These are phyloP conservation scores for Albugo candida DNA, from an alignment of 352 stramenopile species.

Conservation along the genomic window DNA sequence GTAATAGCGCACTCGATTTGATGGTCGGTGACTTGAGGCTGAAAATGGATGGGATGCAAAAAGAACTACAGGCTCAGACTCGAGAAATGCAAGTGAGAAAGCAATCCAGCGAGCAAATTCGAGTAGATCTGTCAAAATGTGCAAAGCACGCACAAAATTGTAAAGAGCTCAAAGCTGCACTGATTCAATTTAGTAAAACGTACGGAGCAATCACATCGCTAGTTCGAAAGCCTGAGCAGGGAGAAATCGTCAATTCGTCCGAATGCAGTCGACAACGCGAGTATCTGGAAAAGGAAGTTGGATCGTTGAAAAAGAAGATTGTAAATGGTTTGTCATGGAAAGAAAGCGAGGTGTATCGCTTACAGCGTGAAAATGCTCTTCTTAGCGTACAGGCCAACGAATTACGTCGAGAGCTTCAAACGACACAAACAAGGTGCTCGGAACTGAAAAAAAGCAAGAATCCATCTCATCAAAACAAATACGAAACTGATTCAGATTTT, in stretches of 20 bases:
- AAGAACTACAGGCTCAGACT: constrained; percentile 53
- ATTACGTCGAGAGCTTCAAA: constrained; percentile 42
- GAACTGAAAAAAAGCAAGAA: constrained; percentile 3
- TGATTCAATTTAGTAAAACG: constrained; percentile 76
- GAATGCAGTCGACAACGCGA: constrained; percentile 84
- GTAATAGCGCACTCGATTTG: constrained; percentile 83
- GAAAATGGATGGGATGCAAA: constrained; percentile 87
- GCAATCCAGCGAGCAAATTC: constrained; percentile 51
- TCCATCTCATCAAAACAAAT: constrained; percentile 28
- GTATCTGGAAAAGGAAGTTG: constrained; percentile 81
- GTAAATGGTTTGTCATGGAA: constrained; percentile 75
- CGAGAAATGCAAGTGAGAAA: constrained; percentile 40
- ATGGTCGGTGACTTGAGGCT: constrained; percentile 88
- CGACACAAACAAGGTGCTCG: constrained; percentile 1
- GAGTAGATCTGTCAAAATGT: constrained; percentile 50
- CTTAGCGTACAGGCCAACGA: constrained; percentile 73
- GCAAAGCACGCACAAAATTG: constrained; percentile 55
- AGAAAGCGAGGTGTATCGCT: constrained; percentile 52
- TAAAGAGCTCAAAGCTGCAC: constrained; percentile 51
- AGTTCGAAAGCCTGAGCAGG: constrained; percentile 17
- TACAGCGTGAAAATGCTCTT: constrained; percentile 67
- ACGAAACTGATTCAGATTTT: constrained; percentile 17
- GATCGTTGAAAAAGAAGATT: constrained; percentile 81
- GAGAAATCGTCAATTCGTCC: constrained; percentile 74
- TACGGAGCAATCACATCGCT: constrained; percentile 10